Conservation (phyloP, 805 yeast genomes). For the Teunomyces barrocoloradensis region DNA sequence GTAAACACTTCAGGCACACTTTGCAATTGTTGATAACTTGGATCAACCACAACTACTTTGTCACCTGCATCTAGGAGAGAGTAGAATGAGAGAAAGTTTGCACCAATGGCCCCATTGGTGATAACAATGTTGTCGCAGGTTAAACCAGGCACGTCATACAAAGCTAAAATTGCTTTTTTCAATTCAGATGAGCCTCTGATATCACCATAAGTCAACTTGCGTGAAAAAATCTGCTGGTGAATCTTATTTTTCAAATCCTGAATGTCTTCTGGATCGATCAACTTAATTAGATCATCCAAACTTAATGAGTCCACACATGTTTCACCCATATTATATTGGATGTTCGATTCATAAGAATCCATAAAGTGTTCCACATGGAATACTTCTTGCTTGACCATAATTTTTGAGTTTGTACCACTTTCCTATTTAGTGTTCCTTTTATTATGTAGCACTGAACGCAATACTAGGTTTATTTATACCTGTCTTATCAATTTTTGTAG, state of each 20-base stretch:
- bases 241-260: background rate
- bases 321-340: slow-evolving; percentile 47
- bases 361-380: slow-evolving; percentile 55
- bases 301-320: slow-evolving; percentile 50
- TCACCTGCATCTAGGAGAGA: slow-evolving; percentile 44
- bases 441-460: background rate
- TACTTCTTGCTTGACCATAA: slow-evolving; percentile 42
- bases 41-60: slow-evolving; percentile 47
- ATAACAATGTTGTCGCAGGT: slow-evolving; percentile 40
- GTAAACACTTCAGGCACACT: slow-evolving; percentile 50
- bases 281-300: slow-evolving; percentile 15
- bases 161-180: slow-evolving; percentile 30
- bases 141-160: slow-evolving; percentile 27
- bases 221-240: slow-evolving; percentile 2
- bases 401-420: background rate
- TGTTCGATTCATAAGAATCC: slow-evolving; percentile 46
- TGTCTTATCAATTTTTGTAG: background rate
- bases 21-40: slow-evolving; percentile 49
- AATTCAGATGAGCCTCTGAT: slow-evolving; percentile 46
- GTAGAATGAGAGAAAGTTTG: slow-evolving; percentile 47
- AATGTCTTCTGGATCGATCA: background rate
- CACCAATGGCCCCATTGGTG: slow-evolving; percentile 58
- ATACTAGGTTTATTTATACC: background rate
- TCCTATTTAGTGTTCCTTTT: background rate
- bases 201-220: slow-evolving; percentile 43